These are phyloP conservation scores for Amaranthus palmeri DNA, from an alignment of 148 eudicot genomes.

Conservation along the genomic window DNA sequence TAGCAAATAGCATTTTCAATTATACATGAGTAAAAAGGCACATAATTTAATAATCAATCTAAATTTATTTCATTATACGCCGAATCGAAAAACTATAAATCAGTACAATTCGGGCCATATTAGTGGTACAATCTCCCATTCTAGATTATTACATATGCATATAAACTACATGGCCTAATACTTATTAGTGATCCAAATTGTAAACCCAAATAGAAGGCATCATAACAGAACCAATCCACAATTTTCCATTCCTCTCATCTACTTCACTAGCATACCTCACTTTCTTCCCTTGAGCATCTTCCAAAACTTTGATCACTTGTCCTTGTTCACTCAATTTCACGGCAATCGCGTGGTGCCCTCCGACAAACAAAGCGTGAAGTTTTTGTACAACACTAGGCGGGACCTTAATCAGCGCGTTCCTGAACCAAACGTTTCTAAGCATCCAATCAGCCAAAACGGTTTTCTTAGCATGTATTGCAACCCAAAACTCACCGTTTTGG, in stretches of 20 bases:
- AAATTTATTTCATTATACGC: too few relatives aligned
- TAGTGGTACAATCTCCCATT: too few relatives aligned
- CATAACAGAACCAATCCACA: slow-evolving; percentile 72
- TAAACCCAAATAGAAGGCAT: slow-evolving; percentile 59
- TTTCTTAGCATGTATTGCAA: slow-evolving; percentile 61
- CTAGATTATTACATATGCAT: too few relatives aligned
- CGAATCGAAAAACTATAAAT: neutral
- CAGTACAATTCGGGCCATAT: neutral
- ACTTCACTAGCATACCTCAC: slow-evolving; percentile 64
- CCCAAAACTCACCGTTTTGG: slow-evolving; percentile 66
- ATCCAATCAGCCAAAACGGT: slow-evolving; percentile 42
- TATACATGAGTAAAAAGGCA: too few relatives aligned
- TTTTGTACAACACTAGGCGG: slow-evolving; percentile 43
- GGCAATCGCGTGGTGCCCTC: slow-evolving; percentile 57
- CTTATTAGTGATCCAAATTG: slow-evolving; percentile 22
- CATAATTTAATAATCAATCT: too few relatives aligned
- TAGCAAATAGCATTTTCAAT: too few relatives aligned
- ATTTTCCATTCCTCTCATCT: slow-evolving; percentile 65
- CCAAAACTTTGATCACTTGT: slow-evolving; percentile 43
- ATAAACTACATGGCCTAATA: too few relatives aligned
- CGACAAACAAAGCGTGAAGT: slow-evolving; percentile 51
- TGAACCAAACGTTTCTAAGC: slow-evolving; percentile 47
- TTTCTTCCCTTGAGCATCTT: slow-evolving; percentile 56
- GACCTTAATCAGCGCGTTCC: slow-evolving; percentile 38
- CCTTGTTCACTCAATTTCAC: slow-evolving; percentile 50